Evolutionary conservation across 2,329 filamentous ascomycete genomes (phyloP).

Genomic region (Fusarium sp.): DNA sequence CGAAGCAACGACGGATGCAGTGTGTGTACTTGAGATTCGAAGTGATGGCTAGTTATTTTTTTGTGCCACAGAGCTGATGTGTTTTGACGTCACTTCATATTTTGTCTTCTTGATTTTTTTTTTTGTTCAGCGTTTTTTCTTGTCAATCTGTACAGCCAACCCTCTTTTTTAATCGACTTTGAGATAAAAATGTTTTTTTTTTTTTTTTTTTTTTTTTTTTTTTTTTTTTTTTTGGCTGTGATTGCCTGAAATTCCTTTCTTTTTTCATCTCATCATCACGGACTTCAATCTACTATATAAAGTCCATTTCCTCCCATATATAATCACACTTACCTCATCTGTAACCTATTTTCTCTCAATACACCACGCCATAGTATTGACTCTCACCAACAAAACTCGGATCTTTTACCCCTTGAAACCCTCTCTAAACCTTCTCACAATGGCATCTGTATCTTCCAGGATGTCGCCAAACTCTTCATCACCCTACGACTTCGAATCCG

Average conservation of each 20-base stretch:
- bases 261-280: background rate
- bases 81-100: no score
- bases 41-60: no score
- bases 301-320: background rate
- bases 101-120: no score
- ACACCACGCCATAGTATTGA: background rate
- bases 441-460: conserved; percentile 57
- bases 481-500: conserved; percentile 55
- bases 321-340: background rate
- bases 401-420: background rate
- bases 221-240: no score
- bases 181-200: no score
- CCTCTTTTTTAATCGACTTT: no score
- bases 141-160: no score
- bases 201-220: no score
- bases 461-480: conserved; percentile 54
- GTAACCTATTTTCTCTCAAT: background rate
- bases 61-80: no score
- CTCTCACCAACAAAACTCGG: background rate
- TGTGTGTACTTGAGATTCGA: no score
- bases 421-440: conserved; percentile 5
- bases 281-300: background rate
- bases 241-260: background rate
- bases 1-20: no score
- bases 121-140: no score